These are phyloP conservation scores for Blastobotrys mokoenaii DNA, from an alignment of 805 yeast species.

Conservation along the genomic window DNA sequence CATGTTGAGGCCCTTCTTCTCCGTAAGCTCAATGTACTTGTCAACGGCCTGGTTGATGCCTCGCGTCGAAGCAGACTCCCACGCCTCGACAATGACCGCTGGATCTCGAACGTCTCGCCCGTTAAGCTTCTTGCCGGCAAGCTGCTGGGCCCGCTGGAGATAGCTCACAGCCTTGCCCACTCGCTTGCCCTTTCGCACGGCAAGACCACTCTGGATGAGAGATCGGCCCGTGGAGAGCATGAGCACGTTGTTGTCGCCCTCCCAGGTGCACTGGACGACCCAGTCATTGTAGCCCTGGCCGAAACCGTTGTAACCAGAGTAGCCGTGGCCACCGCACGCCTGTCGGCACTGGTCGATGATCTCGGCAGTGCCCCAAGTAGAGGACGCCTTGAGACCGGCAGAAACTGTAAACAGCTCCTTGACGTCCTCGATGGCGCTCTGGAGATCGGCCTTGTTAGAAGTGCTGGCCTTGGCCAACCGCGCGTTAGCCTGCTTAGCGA, in stretches of 20 bases:
- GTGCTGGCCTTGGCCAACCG: conserved; percentile 37
- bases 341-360: conserved; percentile 87
- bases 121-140: conserved; percentile 13
- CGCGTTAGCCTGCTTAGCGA: conserved; percentile 33
- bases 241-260: conserved; percentile 87
- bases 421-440: conserved; percentile 44
- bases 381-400: conserved; percentile 81
- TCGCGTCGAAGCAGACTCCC: conserved; percentile 30
- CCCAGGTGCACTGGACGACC: conserved; percentile 99
- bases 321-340: conserved; percentile 94
- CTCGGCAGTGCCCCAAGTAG: conserved; percentile 77
- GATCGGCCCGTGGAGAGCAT: conserved; percentile 81
- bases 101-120: conserved; percentile 22
- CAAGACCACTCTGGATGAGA: conserved; percentile 43
- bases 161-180: conserved; percentile 42
- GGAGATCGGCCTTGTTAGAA: conserved; percentile 39
- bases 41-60: conserved; percentile 29
- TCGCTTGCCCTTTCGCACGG: conserved; percentile 34
- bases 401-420: conserved; percentile 77
- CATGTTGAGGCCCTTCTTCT: conserved; percentile 18
- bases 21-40: conserved; percentile 19
- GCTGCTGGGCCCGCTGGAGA: conserved; percentile 23
- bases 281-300: conserved; percentile 85
- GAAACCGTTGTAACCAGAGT: conserved; percentile 85
- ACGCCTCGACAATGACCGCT: conserved; percentile 26